Percentiles rank a stretch among this genome's conserved stretches.
Conservation (phyloP, 2,329 filamentous ascomycete species). For the Cryphonectria radicalis region DNA sequence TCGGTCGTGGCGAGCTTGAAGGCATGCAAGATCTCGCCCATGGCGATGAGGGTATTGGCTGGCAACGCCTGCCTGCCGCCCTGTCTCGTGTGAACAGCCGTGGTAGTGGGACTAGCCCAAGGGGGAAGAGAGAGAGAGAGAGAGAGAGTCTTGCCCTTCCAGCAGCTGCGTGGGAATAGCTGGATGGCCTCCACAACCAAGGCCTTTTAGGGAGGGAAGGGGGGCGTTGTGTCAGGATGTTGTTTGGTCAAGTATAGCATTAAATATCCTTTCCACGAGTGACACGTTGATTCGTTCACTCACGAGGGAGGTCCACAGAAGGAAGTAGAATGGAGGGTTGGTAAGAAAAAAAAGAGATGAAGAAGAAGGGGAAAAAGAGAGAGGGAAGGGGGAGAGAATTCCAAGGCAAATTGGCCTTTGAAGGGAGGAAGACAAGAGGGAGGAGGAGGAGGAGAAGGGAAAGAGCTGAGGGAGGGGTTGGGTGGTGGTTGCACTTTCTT, state of each 20-base stretch:
- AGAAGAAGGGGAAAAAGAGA: no score
- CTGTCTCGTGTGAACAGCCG: neutral
- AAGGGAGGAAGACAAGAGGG: neutral
- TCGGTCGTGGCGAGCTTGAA: conserved; percentile 8
- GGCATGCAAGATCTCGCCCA: neutral
- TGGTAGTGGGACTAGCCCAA: no score
- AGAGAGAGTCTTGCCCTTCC: no score
- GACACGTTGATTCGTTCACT: neutral
- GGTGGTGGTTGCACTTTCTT: no score
- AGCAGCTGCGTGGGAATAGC: no score
- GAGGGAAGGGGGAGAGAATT: no score
- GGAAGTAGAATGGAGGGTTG: no score
- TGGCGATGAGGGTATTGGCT: neutral
- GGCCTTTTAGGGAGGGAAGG: no score
- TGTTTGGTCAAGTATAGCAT: neutral
- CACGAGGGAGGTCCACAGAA: neutral
- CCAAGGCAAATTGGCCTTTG: no score
- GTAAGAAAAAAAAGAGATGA: no score
- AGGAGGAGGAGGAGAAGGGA: no score
- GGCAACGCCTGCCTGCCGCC: neutral
- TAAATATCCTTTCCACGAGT: neutral
- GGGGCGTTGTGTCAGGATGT: neutral
- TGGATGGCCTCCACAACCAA: neutral
- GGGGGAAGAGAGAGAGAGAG: no score
- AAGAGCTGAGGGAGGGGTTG: neutral